These are phyloP conservation scores for Hemisphaericaspora xylanilytica DNA, from an alignment of 1,139 yeast genomes.

Conservation along the genomic window DNA sequence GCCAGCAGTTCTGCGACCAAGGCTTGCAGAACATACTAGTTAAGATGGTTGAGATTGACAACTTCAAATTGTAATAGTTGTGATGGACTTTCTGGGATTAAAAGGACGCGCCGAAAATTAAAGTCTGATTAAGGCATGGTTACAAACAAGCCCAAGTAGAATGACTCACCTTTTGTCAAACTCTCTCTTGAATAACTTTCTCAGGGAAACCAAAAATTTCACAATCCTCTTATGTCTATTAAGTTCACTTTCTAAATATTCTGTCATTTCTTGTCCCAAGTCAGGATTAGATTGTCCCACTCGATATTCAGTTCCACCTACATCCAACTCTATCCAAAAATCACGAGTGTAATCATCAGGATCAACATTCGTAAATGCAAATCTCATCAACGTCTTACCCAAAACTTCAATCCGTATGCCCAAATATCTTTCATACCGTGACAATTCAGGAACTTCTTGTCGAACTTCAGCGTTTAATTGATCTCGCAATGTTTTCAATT, in stretches of 20 bases:
- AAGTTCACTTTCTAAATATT: constrained; percentile 26
- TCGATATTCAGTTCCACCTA: constrained; percentile 33
- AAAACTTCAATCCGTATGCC: constrained; percentile 47
- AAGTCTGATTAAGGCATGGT: too few relatives aligned
- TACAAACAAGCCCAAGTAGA: too few relatives aligned
- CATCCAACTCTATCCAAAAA: constrained; percentile 37
- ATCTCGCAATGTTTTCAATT: not conserved
- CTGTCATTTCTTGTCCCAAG: constrained; percentile 23
- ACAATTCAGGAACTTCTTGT: constrained; percentile 38
- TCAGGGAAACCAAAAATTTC: constrained; percentile 34
- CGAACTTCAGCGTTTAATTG: not conserved
- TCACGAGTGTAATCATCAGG: constrained; percentile 36
- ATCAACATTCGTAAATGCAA: constrained; percentile 45
- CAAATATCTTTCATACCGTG: constrained; percentile 43
- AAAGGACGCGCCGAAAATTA: too few relatives aligned
- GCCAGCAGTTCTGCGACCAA: too few relatives aligned
- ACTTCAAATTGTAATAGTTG: too few relatives aligned
- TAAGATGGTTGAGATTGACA: too few relatives aligned
- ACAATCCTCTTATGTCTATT: constrained; percentile 38
- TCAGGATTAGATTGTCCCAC: constrained; percentile 32
- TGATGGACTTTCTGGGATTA: too few relatives aligned
- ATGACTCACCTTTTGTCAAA: too few relatives aligned
- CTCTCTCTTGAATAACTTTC: constrained; percentile 21
- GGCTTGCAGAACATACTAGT: too few relatives aligned
- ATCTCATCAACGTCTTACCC: constrained; percentile 33